Conservation (phyloP, 2,329 filamentous ascomycete genomes). For the Colletotrichum sp. region DNA sequence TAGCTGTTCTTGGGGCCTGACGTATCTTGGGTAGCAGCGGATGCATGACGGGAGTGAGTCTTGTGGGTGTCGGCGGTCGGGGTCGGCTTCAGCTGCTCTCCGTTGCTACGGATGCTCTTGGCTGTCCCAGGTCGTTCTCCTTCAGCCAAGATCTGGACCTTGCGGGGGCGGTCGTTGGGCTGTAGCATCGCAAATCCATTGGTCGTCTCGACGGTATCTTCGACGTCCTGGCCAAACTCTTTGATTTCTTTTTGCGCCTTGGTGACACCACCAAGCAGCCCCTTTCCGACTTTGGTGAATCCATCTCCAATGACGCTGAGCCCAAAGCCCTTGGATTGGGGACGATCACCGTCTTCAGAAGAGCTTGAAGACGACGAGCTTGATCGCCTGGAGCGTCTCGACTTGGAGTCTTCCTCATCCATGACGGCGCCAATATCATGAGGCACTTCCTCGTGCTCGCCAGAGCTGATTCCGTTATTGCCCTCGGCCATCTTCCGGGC, state of each 20-base stretch:
- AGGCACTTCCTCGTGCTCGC: slow-evolving; percentile 57
- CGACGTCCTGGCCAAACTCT: slow-evolving; percentile 53
- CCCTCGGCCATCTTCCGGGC: slow-evolving; percentile 56
- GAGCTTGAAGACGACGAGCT: slow-evolving; percentile 23
- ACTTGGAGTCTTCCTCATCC: slow-evolving; percentile 36
- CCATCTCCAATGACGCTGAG: slow-evolving; percentile 48
- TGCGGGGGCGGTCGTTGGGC: slow-evolving; percentile 31
- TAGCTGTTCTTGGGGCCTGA: slow-evolving; percentile 34
- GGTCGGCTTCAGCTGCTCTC: not conserved
- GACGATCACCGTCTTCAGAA: slow-evolving; percentile 19
- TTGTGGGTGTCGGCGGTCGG: slow-evolving; percentile 37
- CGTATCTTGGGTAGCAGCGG: slow-evolving; percentile 42
- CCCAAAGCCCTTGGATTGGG: slow-evolving; percentile 12
- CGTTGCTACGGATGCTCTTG: not conserved
- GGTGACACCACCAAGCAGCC: slow-evolving; percentile 38
- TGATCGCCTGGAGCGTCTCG: slow-evolving; percentile 11
- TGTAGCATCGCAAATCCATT: slow-evolving; percentile 51
- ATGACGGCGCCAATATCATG: slow-evolving; percentile 54
- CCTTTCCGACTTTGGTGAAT: slow-evolving; percentile 45
- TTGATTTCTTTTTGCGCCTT: slow-evolving; percentile 52
- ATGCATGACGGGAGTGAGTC: slow-evolving; percentile 40
- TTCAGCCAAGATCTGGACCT: slow-evolving; percentile 35
- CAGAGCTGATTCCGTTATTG: slow-evolving; percentile 53
- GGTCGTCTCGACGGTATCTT: slow-evolving; percentile 57
- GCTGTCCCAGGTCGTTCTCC: slow-evolving; percentile 27